Percentiles rank a stretch among this genome's conserved stretches.
Conservation (phyloP, 768 basidiomycete species). For the Auriscalpium orientale region DNA sequence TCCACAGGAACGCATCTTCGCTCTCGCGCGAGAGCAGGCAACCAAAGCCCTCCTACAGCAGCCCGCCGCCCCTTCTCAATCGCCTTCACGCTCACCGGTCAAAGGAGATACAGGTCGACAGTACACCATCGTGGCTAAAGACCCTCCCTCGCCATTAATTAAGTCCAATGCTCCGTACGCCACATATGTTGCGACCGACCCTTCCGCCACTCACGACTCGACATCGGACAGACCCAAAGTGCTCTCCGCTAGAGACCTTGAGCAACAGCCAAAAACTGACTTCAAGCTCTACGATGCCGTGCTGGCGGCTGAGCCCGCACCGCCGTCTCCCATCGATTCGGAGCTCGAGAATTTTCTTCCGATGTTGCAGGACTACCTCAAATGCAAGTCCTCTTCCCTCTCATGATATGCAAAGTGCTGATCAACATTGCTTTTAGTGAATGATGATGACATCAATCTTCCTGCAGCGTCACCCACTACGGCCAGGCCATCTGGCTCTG, state of each 20-base stretch:
- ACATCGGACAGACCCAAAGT: slow-evolving; percentile 44
- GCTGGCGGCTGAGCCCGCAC: slow-evolving; percentile 3
- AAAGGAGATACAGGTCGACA: slow-evolving; percentile 10
- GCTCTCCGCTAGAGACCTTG: slow-evolving; percentile 42
- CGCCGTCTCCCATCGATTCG: slow-evolving; percentile 27
- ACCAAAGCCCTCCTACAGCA: not conserved
- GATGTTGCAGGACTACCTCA: slow-evolving; percentile 69
- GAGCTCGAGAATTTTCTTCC: slow-evolving; percentile 77
- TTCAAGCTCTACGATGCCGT: slow-evolving; percentile 74
- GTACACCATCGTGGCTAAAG: slow-evolving; percentile 11
- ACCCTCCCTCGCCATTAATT: not conserved
- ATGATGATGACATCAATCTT: slow-evolving; percentile 17
- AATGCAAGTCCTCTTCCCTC: slow-evolving; percentile 27
- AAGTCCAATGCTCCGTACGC: slow-evolving; percentile 21
- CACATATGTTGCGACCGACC: not conserved
- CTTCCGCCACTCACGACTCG: not conserved
- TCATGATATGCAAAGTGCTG: not conserved
- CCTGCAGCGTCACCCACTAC: slow-evolving; percentile 11
- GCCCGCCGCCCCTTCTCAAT: not conserved
- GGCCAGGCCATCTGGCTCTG: slow-evolving; percentile 4
- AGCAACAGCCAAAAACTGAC: slow-evolving; percentile 22
- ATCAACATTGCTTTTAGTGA: slow-evolving; percentile 18
- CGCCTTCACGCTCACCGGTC: not conserved
- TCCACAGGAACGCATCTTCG: slow-evolving; percentile 18
- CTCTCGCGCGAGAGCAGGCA: slow-evolving; percentile 17